Evolutionary conservation across 1,284 basidiomycete species (phyloP).

Genomic region (Clitocybe nebularis): DNA sequence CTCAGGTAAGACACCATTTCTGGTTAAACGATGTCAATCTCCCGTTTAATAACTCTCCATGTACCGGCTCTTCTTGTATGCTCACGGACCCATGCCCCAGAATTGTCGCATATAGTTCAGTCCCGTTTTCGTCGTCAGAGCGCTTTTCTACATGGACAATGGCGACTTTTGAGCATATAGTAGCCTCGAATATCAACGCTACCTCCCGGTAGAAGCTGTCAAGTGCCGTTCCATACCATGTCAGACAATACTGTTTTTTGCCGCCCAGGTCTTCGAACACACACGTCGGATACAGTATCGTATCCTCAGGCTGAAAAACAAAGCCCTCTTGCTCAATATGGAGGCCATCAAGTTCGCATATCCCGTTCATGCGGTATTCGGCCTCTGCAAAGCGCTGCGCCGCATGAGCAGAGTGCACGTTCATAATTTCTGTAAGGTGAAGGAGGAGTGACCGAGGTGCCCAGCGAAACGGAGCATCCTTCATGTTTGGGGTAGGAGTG

Average conservation of each 20-base stretch:
- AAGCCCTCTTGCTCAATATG: background rate
- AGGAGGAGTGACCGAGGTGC: background rate
- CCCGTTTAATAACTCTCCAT: background rate
- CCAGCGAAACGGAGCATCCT: background rate
- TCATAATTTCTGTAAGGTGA: background rate
- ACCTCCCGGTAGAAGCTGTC: background rate
- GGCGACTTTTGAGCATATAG: background rate
- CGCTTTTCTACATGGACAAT: background rate
- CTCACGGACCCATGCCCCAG: background rate
- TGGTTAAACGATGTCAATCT: background rate
- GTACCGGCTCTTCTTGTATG: background rate
- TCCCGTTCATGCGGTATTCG: background rate
- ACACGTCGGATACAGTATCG: background rate
- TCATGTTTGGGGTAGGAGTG: background rate
- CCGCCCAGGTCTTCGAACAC: background rate
- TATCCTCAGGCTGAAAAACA: background rate
- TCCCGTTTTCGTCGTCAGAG: background rate
- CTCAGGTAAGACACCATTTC: background rate
- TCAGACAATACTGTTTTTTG: background rate
- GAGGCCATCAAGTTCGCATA: background rate
- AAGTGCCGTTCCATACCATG: background rate
- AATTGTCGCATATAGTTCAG: background rate
- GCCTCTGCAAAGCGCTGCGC: background rate
- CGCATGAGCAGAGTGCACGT: background rate
- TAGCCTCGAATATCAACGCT: background rate